A percentile compares a stretch with the other conserved stretches of the same genome.
Conservation (phyloP, 2,329 filamentous ascomycete genomes). For the Tympanopsis confertula region DNA sequence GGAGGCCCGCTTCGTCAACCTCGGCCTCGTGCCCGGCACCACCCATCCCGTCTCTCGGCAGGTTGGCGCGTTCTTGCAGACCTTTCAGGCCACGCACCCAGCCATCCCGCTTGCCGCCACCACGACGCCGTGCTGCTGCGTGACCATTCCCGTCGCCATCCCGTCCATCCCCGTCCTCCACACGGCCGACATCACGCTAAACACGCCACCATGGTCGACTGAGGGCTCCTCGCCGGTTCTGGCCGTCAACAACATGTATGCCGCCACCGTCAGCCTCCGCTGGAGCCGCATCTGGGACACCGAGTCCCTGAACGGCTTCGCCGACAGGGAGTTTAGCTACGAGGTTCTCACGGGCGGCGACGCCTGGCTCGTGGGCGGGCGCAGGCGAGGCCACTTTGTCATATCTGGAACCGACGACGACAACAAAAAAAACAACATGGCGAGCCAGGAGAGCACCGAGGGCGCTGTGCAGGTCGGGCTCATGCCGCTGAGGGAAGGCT, state of each 20-base stretch:
- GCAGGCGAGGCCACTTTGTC: slow-evolving; percentile 66
- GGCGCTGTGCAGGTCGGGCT: slow-evolving; percentile 59
- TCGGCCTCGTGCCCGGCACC: slow-evolving; percentile 28
- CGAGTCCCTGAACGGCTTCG: slow-evolving; percentile 14
- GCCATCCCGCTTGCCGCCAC: slow-evolving; percentile 16
- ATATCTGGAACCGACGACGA: slow-evolving; percentile 27
- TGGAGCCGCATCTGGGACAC: slow-evolving; percentile 56
- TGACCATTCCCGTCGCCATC: slow-evolving; percentile 82
- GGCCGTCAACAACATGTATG: slow-evolving; percentile 51
- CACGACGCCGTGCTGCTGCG: slow-evolving; percentile 39
- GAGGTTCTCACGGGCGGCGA: slow-evolving; percentile 67
- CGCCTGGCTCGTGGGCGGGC: slow-evolving; percentile 75
- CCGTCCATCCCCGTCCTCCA: slow-evolving; percentile 74
- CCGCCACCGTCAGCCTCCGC: slow-evolving; percentile 47
- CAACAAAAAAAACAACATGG: slow-evolving; percentile 5
- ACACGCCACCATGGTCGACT: slow-evolving; percentile 19
- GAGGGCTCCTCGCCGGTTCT: slow-evolving; percentile 26
- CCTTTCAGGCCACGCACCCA: slow-evolving; percentile 23
- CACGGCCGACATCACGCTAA: slow-evolving; percentile 57
- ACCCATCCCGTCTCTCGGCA: slow-evolving; percentile 15
- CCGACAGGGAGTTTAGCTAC: slow-evolving; percentile 66
- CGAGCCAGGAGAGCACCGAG: slow-evolving; percentile 31
- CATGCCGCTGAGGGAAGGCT: slow-evolving; percentile 69
- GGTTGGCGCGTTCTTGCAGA: slow-evolving; percentile 19
- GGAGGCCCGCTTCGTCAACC: slow-evolving; percentile 33